Base-by-base conservation (phyloP, 2,329 filamentous ascomycete genomes). In the Talaromyces sp. region DNA sequence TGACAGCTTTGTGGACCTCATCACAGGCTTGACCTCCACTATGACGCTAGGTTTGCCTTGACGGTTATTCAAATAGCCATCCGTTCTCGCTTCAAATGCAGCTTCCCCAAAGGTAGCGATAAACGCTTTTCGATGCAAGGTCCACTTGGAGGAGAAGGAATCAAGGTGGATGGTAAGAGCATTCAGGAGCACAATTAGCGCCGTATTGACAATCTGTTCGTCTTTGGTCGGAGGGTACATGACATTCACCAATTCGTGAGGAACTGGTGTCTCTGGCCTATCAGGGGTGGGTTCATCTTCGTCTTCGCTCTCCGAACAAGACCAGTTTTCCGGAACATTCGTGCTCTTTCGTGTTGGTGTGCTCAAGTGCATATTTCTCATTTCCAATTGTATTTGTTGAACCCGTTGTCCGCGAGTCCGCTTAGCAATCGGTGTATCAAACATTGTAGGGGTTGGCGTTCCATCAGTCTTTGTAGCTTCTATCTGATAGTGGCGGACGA, bases 1-100 rank as follows among this genome's bases (percentile, higher is more conserved):
- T 11, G 2, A 19, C 22, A 2, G n/a, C 37, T 66, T 67, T 16
- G 16, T 50, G 4, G n/a, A 2, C 49, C 67, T 24, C 9, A 16
- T 33, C 2, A 68, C 52, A 1, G 67, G 66, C 11, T 70, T 70
- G 0, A 68, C 68, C 16, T 70, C 69, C 7, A 70, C 60, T 19
- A 69, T 52, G 24, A 41, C 63, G 19, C 45, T n/a, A 16, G 39
- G 39, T 9, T 43, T n/a, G 39, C 14, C 39, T n/a, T 7, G 39
- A 43, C n/a, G 39, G 39, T 43, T 16, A 43, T 43, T 43, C 39
- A 43, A 10, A 43, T 43, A n/a, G 16, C 39, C 39, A 43, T 43
- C 39, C 6, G 39, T 43, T n/a, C 39, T 43, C 39, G 39, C 39
- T 43, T 43, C 39, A n/a, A 43, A 43, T n/a, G 16, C 16, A 16